Conservation (phyloP, 148 eudicot genomes). For the Camellia japonica region DNA sequence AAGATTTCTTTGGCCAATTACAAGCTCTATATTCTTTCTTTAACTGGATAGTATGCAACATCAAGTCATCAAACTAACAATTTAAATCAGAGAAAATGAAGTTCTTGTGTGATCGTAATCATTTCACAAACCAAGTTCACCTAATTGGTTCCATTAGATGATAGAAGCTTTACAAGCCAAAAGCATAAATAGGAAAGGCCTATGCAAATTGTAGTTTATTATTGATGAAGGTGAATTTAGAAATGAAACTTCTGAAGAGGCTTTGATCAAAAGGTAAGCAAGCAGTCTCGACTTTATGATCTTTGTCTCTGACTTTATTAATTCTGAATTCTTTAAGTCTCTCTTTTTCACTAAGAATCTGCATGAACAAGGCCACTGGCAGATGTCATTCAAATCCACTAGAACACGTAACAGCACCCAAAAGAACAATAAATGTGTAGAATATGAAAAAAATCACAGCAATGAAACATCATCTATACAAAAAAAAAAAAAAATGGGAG, state of each 20-base stretch:
- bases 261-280: slow-evolving; percentile 31
- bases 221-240: slow-evolving; percentile 23
- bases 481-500: background rate
- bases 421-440: background rate
- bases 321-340: slow-evolving; percentile 23
- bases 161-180: slow-evolving; percentile 22
- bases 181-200: slow-evolving; percentile 22
- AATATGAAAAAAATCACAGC: background rate
- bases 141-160: slow-evolving; percentile 25
- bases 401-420: background rate
- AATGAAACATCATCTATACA: background rate
- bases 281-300: slow-evolving; percentile 36
- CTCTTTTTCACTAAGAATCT: slow-evolving; percentile 39
- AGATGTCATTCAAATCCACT: slow-evolving; percentile 29
- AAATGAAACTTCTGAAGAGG: slow-evolving; percentile 26
- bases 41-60: slow-evolving; percentile 79
- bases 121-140: slow-evolving; percentile 26
- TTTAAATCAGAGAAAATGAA: slow-evolving; percentile 16
- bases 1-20: slow-evolving; percentile 72
- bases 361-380: slow-evolving; percentile 39
- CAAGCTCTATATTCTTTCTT: slow-evolving; percentile 78
- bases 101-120: slow-evolving; percentile 9
- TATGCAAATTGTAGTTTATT: slow-evolving; percentile 13
- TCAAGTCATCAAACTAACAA: slow-evolving; percentile 39
- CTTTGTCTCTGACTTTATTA: slow-evolving; percentile 28